Conservation (phyloP, 768 basidiomycete genomes). For the Leccinellum rugosiceps region DNA sequence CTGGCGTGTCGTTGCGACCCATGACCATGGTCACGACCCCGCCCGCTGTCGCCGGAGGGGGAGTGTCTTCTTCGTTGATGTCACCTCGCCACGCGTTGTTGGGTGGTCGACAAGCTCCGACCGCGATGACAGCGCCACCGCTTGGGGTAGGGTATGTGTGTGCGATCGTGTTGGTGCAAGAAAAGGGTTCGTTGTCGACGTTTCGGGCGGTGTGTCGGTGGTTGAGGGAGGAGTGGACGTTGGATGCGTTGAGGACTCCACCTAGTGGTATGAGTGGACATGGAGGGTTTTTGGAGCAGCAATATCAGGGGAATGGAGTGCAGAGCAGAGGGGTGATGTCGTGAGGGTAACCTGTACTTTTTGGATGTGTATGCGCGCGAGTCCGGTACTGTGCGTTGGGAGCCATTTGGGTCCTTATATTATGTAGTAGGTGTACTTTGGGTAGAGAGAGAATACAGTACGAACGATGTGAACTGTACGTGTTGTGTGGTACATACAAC, state of each 20-base stretch:
- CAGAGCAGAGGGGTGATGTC: constrained; percentile 32
- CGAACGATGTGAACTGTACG: too few species aligned
- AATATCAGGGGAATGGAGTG: constrained; percentile 1
- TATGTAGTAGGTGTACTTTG: not conserved
- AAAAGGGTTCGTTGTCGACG: constrained; percentile 87
- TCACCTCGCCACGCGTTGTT: constrained; percentile 25
- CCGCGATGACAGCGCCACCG: not conserved
- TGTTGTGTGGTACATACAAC: too few species aligned
- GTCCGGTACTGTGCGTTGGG: constrained; percentile 5
- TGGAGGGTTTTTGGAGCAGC: constrained; percentile 41
- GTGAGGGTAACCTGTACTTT: not conserved
- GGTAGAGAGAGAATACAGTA: not conserved
- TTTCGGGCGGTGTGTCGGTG: constrained; percentile 76
- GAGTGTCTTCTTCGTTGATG: constrained; percentile 21
- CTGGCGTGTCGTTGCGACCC: not conserved
- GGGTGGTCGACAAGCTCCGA: constrained; percentile 14
- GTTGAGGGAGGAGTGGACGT: constrained; percentile 65
- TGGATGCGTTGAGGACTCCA: constrained; percentile 34
- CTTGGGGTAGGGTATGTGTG: constrained; percentile 43
- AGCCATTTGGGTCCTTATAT: not conserved
- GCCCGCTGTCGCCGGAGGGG: constrained; percentile 10
- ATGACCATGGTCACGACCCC: constrained; percentile 17
- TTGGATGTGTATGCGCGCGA: not conserved
- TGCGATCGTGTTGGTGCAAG: constrained; percentile 74
- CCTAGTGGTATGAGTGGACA: constrained; percentile 27